Percentiles rank a stretch among this genome's conserved stretches.
Evolutionary conservation across 805 yeast genomes (phyloP).

Genomic region (Vanderwaltozyma verrucispora): DNA sequence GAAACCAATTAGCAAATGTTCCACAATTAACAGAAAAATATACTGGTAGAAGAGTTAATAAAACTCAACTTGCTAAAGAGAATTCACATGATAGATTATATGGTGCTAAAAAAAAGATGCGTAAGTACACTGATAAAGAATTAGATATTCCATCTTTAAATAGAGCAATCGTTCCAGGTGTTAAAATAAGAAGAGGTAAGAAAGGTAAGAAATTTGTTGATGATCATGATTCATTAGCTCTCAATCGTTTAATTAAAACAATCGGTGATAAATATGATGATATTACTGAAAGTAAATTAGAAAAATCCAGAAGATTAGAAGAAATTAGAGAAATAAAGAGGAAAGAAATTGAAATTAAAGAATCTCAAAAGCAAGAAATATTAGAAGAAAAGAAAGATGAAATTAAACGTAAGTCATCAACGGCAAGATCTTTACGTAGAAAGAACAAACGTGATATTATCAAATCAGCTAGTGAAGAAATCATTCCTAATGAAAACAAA

Average conservation of each 20-base stretch:
- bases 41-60: slow-evolving; percentile 38
- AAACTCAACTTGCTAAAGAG: slow-evolving; percentile 51
- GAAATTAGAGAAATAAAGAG: slow-evolving; percentile 80
- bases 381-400: slow-evolving; percentile 71
- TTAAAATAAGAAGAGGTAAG: slow-evolving; percentile 65
- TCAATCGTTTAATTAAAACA: slow-evolving; percentile 63
- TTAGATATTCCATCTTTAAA: slow-evolving; percentile 71
- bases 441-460: slow-evolving; percentile 31
- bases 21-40: slow-evolving; percentile 56
- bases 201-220: slow-evolving; percentile 74
- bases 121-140: slow-evolving; percentile 59
- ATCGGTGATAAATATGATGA: slow-evolving; percentile 77
- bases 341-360: slow-evolving; percentile 79
- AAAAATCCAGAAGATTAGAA: slow-evolving; percentile 80
- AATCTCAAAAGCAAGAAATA: slow-evolving; percentile 54
- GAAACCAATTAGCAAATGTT: slow-evolving; percentile 44
- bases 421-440: slow-evolving; percentile 61
- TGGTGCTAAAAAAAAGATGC: slow-evolving; percentile 49
- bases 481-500: slow-evolving; percentile 8
- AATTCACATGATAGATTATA: slow-evolving; percentile 55
- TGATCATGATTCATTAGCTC: slow-evolving; percentile 51
- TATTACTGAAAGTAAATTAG: slow-evolving; percentile 78
- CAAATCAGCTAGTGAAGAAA: slow-evolving; percentile 6
- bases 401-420: slow-evolving; percentile 58
- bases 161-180: slow-evolving; percentile 79